Percentiles rank a stretch among this genome's conserved stretches.
Conservation (phyloP, 805 yeast genomes). For the Cephaloascus fragrans region DNA sequence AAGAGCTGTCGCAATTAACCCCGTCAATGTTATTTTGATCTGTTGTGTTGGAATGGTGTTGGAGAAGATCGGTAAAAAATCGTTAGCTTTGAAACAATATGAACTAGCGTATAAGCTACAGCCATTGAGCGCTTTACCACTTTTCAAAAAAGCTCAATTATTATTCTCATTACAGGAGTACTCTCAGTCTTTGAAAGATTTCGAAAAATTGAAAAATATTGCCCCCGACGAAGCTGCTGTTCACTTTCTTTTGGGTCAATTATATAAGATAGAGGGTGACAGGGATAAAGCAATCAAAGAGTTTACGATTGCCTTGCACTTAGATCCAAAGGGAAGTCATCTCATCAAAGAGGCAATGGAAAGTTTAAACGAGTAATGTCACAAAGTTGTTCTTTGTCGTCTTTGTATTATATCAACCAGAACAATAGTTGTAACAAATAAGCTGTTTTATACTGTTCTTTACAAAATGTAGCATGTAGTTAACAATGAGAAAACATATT, state of each 20-base stretch:
- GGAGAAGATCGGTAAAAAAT: constrained; percentile 62
- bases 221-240: constrained; percentile 96
- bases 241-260: constrained; percentile 80
- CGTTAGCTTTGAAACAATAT: constrained; percentile 72
- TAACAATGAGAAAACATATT: too few species aligned
- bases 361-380: constrained; percentile 13
- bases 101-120: constrained; percentile 76
- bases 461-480: too few species aligned
- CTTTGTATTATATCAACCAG: not conserved
- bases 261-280: constrained; percentile 68
- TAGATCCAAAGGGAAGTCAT: constrained; percentile 90
- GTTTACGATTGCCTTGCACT: constrained; percentile 78
- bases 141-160: constrained; percentile 82
- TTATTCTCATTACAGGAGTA: constrained; percentile 63
- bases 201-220: constrained; percentile 58
- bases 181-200: constrained; percentile 61
- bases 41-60: constrained; percentile 93
- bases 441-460: not conserved
- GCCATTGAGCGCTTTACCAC: constrained; percentile 77
- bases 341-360: constrained; percentile 81
- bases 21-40: constrained; percentile 77
- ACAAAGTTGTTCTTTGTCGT: too few species aligned
- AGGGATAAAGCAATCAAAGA: constrained; percentile 73
- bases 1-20: constrained; percentile 82
- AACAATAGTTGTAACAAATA: not conserved